A percentile compares a stretch with the other conserved stretches of the same genome.
phyloP scores from a whole-genome alignment of 805 yeast species.

The Wickerhamiella spandovensis region DNA sequence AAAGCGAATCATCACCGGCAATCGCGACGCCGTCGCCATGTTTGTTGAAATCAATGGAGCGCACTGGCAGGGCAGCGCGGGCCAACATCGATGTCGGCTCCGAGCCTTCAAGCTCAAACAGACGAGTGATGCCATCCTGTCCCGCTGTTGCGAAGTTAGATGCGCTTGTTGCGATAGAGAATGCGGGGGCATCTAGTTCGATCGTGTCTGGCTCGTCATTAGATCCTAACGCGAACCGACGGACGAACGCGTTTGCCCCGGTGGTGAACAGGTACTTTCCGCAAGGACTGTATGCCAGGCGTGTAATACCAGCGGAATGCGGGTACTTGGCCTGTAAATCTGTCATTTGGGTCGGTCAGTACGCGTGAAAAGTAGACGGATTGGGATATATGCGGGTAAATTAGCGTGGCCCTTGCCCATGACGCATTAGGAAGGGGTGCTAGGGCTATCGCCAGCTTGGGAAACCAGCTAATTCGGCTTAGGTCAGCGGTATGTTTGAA shows the following conservation, averaged over 20 bases:
- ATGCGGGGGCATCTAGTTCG: conserved; percentile 18
- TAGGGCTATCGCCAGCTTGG: background rate
- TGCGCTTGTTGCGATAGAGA: conserved; percentile 18
- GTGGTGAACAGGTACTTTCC: conserved; percentile 24
- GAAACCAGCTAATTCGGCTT: background rate
- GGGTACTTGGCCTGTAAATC: conserved; percentile 22
- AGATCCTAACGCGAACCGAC: conserved; percentile 22
- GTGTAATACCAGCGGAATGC: conserved; percentile 24
- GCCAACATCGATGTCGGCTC: conserved; percentile 12
- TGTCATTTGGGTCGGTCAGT: background rate
- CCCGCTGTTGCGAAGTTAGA: conserved; percentile 30
- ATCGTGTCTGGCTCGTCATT: conserved; percentile 23
- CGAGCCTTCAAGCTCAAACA: conserved; percentile 19
- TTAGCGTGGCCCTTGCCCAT: background rate
- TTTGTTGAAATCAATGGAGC: conserved; percentile 22
- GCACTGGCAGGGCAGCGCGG: conserved; percentile 24
- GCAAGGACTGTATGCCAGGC: conserved; percentile 23
- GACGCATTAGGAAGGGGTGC: background rate
- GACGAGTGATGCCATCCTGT: conserved; percentile 29
- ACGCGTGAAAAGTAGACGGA: background rate
- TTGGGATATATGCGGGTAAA: background rate
- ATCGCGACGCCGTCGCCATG: conserved; percentile 27
- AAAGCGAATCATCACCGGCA: conserved; percentile 24
- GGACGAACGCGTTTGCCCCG: conserved; percentile 25
- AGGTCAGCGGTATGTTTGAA: too few relatives aligned